These are phyloP conservation scores for Trichoderma simmonsii DNA, from an alignment of 2,329 filamentous ascomycete genomes.

Conservation along the genomic window DNA sequence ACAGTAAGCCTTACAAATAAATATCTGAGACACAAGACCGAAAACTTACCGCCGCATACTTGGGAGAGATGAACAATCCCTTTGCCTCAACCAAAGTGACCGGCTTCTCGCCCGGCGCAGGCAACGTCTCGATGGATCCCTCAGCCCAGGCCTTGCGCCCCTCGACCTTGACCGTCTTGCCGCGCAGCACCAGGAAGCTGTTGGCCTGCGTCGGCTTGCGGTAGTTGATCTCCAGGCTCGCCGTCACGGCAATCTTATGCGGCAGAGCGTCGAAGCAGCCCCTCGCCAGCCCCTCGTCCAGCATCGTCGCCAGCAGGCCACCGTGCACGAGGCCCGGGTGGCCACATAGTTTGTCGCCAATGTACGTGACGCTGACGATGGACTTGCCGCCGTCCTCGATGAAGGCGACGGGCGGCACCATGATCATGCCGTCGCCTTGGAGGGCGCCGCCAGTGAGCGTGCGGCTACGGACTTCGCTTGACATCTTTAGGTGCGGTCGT, in stretches of 20 bases:
- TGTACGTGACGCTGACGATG: slow-evolving; percentile 69
- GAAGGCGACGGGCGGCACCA: slow-evolving; percentile 79
- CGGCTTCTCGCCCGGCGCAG: slow-evolving; percentile 57
- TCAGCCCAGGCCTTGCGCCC: slow-evolving; percentile 94
- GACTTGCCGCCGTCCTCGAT: slow-evolving; percentile 66
- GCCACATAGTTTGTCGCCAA: slow-evolving; percentile 78
- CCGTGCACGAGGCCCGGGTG: slow-evolving; percentile 91
- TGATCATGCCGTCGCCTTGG: slow-evolving; percentile 69
- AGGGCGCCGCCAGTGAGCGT: slow-evolving; percentile 83
- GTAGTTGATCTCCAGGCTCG: slow-evolving; percentile 80
- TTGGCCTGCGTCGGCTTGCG: slow-evolving; percentile 73
- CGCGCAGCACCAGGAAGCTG: slow-evolving; percentile 73
- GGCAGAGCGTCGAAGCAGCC: slow-evolving; percentile 88
- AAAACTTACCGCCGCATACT: slow-evolving; percentile 66
- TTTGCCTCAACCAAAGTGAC: slow-evolving; percentile 75
- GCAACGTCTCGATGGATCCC: slow-evolving; percentile 78
- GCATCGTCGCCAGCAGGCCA: slow-evolving; percentile 82
- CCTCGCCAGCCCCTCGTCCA: slow-evolving; percentile 85
- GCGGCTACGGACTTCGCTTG: slow-evolving; percentile 62
- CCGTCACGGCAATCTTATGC: slow-evolving; percentile 81
- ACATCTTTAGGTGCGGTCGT: slow-evolving; percentile 84
- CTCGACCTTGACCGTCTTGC: slow-evolving; percentile 79
- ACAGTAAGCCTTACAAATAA: background rate
- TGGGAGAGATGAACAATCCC: slow-evolving; percentile 85
- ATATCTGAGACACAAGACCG: background rate